phyloP scores from a whole-genome alignment of 176 grass and related monocot species.

The Musa acuminata region DNA sequence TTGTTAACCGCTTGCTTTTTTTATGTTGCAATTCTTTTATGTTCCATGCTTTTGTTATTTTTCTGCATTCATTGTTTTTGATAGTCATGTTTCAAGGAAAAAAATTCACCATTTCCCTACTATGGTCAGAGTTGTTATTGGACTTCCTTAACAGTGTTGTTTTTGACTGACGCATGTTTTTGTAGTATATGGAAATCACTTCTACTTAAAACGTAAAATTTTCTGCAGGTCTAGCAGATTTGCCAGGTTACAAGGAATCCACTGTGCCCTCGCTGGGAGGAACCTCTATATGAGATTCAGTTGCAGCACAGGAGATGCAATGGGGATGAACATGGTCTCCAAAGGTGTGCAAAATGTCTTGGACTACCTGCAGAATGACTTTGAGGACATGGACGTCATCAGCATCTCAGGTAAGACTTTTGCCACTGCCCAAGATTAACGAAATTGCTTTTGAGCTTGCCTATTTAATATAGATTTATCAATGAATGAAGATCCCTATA shows the following conservation, averaged over 20 bases:
- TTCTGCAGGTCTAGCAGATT: constrained; percentile 68
- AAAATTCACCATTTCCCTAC: too few relatives aligned
- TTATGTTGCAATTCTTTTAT: too few relatives aligned
- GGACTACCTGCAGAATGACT: constrained; percentile 46
- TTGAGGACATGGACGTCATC: constrained; percentile 69
- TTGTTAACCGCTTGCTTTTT: too few relatives aligned
- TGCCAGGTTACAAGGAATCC: constrained; percentile 51
- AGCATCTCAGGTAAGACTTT: constrained; percentile 60
- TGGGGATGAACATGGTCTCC: constrained; percentile 93
- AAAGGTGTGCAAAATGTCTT: constrained; percentile 78
- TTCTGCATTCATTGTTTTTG: too few relatives aligned
- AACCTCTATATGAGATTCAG: constrained; percentile 70
- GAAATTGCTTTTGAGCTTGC: not conserved
- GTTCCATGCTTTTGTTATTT: too few relatives aligned
- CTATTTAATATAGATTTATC: not conserved
- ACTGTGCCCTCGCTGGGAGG: constrained; percentile 63
- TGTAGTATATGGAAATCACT: not conserved
- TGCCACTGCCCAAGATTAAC: not conserved
- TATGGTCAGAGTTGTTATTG: too few relatives aligned
- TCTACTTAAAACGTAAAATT: not conserved
- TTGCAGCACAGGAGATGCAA: constrained; percentile 77
- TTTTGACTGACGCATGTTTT: not conserved
- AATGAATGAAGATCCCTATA: not conserved
- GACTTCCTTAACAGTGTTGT: not conserved
- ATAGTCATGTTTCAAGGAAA: too few relatives aligned